Evolutionary conservation across 2,329 filamentous ascomycete genomes (phyloP).

Genomic region (Aspergillus tanneri): DNA sequence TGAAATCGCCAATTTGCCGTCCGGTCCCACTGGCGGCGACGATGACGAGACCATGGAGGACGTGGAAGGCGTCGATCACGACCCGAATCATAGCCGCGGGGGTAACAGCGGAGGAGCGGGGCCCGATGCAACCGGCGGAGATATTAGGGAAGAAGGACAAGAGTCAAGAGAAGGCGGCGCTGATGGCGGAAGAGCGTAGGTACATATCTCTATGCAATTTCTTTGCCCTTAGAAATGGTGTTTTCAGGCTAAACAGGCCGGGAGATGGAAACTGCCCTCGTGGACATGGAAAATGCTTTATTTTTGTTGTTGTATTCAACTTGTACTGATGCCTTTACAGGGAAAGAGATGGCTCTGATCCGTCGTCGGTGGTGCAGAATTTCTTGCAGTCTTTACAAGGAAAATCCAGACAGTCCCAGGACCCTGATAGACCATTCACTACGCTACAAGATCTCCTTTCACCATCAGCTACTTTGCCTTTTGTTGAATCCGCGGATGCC

Average conservation of each 20-base stretch:
- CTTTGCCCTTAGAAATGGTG: neutral
- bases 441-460: constrained; percentile 83
- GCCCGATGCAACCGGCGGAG: constrained; percentile 82
- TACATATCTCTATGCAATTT: constrained; percentile 53
- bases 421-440: constrained; percentile 68
- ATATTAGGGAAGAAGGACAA: constrained; percentile 86
- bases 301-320: neutral
- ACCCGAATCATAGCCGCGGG: constrained; percentile 57
- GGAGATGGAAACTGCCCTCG: too few relatives aligned
- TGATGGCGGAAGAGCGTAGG: constrained; percentile 99
- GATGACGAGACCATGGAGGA: constrained; percentile 79
- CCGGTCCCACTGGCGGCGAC: constrained; percentile 53
- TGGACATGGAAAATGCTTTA: neutral
- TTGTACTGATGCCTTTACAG: constrained; percentile 43
- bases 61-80: constrained; percentile 62
- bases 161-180: constrained; percentile 87
- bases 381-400: constrained; percentile 80
- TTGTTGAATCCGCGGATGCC: constrained; percentile 66
- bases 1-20: constrained; percentile 66
- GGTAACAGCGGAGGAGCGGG: constrained; percentile 77
- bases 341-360: constrained; percentile 63
- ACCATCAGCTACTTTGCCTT: constrained; percentile 72
- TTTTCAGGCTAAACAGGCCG: neutral
- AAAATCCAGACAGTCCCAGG: constrained; percentile 47
- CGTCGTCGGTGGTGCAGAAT: constrained; percentile 77